Evolutionary conservation across 345 rosid species (phyloP).

Genomic region (Ricinus communis): DNA sequence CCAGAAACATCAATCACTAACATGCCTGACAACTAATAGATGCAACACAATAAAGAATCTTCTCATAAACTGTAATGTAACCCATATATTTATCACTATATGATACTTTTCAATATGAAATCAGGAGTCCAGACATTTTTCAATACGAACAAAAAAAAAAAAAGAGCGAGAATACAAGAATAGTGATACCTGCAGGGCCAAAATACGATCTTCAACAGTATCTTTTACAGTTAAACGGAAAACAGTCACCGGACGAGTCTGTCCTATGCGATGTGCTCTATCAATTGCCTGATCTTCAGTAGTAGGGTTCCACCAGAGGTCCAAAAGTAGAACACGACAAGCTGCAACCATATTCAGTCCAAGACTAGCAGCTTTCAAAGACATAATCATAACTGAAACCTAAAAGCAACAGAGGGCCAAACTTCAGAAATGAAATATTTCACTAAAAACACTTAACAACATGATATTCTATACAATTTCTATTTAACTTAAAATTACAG

Average conservation of each 20-base stretch:
- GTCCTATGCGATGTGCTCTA: constrained; percentile 98
- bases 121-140: background rate
- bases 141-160: background rate
- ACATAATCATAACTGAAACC: constrained; percentile 96
- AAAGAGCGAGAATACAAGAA: no score
- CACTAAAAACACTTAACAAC: background rate
- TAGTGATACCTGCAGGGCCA: constrained; percentile 71
- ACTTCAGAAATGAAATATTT: background rate
- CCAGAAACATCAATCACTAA: background rate
- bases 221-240: constrained; percentile 81
- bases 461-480: background rate
- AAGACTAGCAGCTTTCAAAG: constrained; percentile 96
- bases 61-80: background rate
- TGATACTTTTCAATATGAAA: constrained; percentile 7
- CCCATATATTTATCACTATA: background rate
- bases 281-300: constrained; percentile 96
- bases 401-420: constrained; percentile 23
- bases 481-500: background rate
- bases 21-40: background rate
- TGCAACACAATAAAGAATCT: background rate
- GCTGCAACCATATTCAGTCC: constrained; percentile 99
- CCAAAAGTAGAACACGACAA: constrained; percentile 80
- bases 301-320: constrained; percentile 99
- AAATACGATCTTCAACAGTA: constrained; percentile 91
- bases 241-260: constrained; percentile 85